phyloP scores from a whole-genome alignment of 768 basidiomycete species.

The Tricholoma bakamatsutake region DNA sequence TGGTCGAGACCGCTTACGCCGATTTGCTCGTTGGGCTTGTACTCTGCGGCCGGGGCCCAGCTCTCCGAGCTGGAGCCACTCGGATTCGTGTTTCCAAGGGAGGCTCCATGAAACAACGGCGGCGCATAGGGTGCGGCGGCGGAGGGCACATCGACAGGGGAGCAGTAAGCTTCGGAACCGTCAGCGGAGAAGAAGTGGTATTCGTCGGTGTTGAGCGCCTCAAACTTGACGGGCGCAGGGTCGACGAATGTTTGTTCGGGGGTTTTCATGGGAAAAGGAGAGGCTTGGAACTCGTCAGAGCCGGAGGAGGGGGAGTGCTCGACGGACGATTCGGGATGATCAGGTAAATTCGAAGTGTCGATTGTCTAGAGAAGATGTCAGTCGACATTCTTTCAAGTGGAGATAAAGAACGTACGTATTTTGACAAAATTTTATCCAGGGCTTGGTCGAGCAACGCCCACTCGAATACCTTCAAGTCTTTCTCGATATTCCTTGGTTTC shows the following conservation, averaged over 20 bases:
- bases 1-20: conserved; percentile 13
- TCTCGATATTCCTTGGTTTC: conserved; percentile 94
- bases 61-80: conserved; percentile 19
- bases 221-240: conserved; percentile 21
- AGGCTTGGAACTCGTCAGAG: conserved; percentile 15
- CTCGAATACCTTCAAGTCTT: conserved; percentile 87
- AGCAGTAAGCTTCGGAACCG: conserved; percentile 24
- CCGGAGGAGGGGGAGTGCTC: conserved; percentile 22
- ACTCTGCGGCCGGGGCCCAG: conserved; percentile 13
- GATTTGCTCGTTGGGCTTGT: conserved; percentile 4
- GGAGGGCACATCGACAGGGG: conserved; percentile 24
- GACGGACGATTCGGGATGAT: conserved; percentile 27
- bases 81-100: conserved; percentile 12
- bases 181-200: conserved; percentile 19
- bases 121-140: conserved; percentile 1
- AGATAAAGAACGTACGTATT: conserved; percentile 58
- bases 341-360: conserved; percentile 33
- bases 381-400: background rate
- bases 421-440: conserved; percentile 72
- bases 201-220: conserved; percentile 18
- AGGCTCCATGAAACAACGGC: conserved; percentile 8
- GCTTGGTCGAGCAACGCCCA: conserved; percentile 70
- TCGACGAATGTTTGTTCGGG: conserved; percentile 9
- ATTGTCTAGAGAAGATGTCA: conserved; percentile 32
- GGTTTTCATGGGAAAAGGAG: conserved; percentile 12